Base-by-base conservation (phyloP, 208 protist species). In the Leishmania tarentolae region DNA sequence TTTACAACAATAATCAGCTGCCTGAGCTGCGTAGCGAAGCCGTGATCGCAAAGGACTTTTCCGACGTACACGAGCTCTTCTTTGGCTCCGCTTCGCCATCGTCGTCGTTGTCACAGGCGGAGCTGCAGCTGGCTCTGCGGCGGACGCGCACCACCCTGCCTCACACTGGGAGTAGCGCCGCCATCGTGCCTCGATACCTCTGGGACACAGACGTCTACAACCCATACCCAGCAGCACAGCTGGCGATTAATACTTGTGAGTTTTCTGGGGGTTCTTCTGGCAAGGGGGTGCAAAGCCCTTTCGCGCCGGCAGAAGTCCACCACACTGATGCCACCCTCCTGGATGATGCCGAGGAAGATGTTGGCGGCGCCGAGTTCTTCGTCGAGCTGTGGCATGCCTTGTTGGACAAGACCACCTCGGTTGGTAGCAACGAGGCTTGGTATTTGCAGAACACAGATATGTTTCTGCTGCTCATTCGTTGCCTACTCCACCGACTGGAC, bases 401-500 rank as follows among this genome's bases (percentile, higher is more conserved):
- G 42, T 86, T 95, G 87, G 90, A 96, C 82, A 90, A 88, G 46
- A 78, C 86, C 2, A 86, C 73, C 21, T n/a, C 57, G 7, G 50
- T 91, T 42, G 86, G 91, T 42, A 89, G 91, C 76, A 82, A 85
- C 37, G 88, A 93, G 42, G 85, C 88, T 74, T 97, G 94, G 93
- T 97, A 94, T 72, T 70, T 96, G 82, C 90, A 89, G 56, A 93
- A 97, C 83, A 86, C 94, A 2, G 93, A 96, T 46, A 95, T 96
- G 91, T 96, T 91, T 79, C 68, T 97, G 50, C 74, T 90, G 40
- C 92, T 97, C 44, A 66, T 95, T 76, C 90, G 92, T 66, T 94
- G 91, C 76, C 86, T 96, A 21, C 86, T 97, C 78, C 90, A 97
- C 77, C 88, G 94, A 19, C 86, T 97, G 56, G 93, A 96, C 66